These are phyloP conservation scores for Sphagnum tenellum DNA, from an alignment of 225 moss, liverwort and hornwort species.

Conservation along the genomic window DNA sequence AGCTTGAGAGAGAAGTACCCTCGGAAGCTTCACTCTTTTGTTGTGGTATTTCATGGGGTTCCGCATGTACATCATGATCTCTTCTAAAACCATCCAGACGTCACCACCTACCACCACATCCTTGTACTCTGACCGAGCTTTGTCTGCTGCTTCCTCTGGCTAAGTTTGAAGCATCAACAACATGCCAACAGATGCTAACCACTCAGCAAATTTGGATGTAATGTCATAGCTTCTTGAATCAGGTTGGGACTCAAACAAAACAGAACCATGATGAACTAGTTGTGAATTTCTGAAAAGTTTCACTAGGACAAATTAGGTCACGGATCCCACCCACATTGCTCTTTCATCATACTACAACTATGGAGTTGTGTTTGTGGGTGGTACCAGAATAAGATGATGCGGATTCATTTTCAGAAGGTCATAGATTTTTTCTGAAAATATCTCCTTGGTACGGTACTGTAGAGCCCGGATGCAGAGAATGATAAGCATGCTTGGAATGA, in stretches of 20 bases:
- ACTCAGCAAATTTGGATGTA: too few species aligned
- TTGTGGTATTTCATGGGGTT: conserved; percentile 83
- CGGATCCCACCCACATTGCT: too few species aligned
- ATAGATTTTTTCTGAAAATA: conserved; percentile 78
- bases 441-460: conserved; percentile 55
- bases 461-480: conserved; percentile 66
- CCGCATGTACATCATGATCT: conserved; percentile 95
- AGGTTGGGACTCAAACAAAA: too few species aligned
- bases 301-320: too few species aligned
- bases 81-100: conserved; percentile 96
- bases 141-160: conserved; percentile 96
- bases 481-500: conserved; percentile 63
- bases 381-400: conserved; percentile 75
- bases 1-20: conserved; percentile 34
- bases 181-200: too few species aligned
- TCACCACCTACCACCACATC: conserved; percentile 98
- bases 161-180: conserved; percentile 3
- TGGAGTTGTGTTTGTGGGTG: background rate
- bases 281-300: too few species aligned
- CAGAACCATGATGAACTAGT: too few species aligned
- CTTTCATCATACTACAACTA: too few species aligned
- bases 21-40: conserved; percentile 73
- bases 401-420: conserved; percentile 90
- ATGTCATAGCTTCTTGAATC: too few species aligned
- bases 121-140: conserved; percentile 93